phyloP scores from a whole-genome alignment of 352 stramenopile species.

The Globisporangium perplexum region DNA sequence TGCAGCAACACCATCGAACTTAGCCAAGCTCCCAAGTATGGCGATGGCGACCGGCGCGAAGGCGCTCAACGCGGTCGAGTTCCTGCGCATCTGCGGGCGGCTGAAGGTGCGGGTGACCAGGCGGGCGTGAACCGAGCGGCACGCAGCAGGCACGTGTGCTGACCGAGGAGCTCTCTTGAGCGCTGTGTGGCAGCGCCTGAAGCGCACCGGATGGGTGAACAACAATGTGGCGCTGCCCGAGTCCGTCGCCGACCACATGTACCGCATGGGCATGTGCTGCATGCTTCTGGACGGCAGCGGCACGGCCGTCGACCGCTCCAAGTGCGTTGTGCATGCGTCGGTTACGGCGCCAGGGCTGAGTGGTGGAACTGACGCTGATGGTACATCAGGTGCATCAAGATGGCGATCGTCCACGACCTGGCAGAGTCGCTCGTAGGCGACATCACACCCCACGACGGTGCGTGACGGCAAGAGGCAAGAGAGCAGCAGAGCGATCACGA shows the following conservation, averaged over 20 bases:
- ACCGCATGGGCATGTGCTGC: conserved; percentile 90
- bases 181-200: conserved; percentile 52
- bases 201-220: conserved; percentile 92
- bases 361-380: background rate
- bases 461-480: background rate
- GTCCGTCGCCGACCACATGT: conserved; percentile 93
- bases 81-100: conserved; percentile 69
- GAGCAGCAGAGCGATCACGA: background rate
- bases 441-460: conserved; percentile 90
- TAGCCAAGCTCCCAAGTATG: conserved; percentile 6
- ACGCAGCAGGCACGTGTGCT: no score
- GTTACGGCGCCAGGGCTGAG: background rate
- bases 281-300: conserved; percentile 84
- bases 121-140: no score
- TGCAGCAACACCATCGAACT: no score
- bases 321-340: conserved; percentile 20
- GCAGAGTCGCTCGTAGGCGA: conserved; percentile 91
- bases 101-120: conserved; percentile 52
- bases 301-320: conserved; percentile 54
- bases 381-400: conserved; percentile 72
- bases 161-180: background rate
- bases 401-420: conserved; percentile 92
- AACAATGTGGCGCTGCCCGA: conserved; percentile 85
- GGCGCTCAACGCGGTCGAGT: conserved; percentile 68
- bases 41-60: conserved; percentile 47